Evolutionary conservation across 805 yeast species (phyloP).

Genomic region (Pichia membranifaciens): DNA sequence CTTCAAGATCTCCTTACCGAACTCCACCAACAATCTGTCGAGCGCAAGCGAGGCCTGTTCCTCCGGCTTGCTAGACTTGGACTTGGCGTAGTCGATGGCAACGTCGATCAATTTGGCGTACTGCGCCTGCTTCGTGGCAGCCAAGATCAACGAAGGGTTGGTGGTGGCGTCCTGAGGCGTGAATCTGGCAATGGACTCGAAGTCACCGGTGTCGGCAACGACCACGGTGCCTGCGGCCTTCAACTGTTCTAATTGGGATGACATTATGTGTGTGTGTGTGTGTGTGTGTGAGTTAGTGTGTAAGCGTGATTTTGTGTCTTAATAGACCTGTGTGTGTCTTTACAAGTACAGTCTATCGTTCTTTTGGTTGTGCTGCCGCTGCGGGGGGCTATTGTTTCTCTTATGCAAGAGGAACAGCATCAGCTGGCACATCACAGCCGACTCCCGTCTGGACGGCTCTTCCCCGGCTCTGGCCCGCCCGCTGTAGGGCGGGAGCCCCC

Average conservation of each 20-base stretch:
- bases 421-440: no score
- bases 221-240: slow-evolving; percentile 94
- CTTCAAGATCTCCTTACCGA: slow-evolving; percentile 86
- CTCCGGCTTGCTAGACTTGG: slow-evolving; percentile 49
- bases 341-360: no score
- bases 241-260: slow-evolving; percentile 87
- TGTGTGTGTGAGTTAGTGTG: neutral
- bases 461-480: no score
- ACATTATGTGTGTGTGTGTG: slow-evolving; percentile 21
- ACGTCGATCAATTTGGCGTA: slow-evolving; percentile 85
- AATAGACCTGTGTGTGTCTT: neutral
- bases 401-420: no score
- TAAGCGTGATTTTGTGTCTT: no score
- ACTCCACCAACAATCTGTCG: slow-evolving; percentile 90
- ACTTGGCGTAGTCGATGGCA: slow-evolving; percentile 83
- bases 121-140: slow-evolving; percentile 87
- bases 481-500: no score
- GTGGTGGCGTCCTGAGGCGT: slow-evolving; percentile 99
- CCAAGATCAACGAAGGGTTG: slow-evolving; percentile 94
- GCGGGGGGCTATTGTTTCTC: no score
- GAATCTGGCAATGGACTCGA: slow-evolving; percentile 94
- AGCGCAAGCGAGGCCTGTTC: slow-evolving; percentile 78
- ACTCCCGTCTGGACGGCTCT: no score
- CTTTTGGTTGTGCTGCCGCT: no score
- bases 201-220: slow-evolving; percentile 99